phyloP scores from a whole-genome alignment of 441 rosid genomes.

The Populus hybrid region DNA sequence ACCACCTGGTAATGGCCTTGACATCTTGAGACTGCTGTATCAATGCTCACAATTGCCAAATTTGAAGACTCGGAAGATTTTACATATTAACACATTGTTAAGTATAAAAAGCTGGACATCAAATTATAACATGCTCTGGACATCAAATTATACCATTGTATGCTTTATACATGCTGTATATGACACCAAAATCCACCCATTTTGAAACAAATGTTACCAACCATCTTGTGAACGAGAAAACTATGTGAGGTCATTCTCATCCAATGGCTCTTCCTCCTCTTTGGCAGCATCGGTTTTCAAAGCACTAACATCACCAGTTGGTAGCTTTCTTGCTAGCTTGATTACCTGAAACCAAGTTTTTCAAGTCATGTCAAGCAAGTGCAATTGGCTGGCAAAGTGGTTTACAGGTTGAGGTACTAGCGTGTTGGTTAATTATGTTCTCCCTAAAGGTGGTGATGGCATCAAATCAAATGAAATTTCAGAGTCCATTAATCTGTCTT shows the following conservation, averaged over 20 bases:
- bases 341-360: conserved; percentile 55
- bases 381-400: not conserved
- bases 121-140: not conserved
- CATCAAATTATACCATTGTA: not conserved
- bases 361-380: conserved; percentile 1
- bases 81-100: not conserved
- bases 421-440: not conserved
- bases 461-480: not conserved
- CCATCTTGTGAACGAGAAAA: not conserved
- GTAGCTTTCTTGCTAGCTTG: conserved; percentile 86
- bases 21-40: not conserved
- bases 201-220: not conserved
- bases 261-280: conserved; percentile 50
- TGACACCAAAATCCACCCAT: conserved; percentile 11
- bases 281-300: conserved; percentile 34
- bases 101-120: not conserved
- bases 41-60: not conserved
- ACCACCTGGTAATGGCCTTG: not conserved
- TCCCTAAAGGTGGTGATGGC: not conserved
- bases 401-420: not conserved
- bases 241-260: conserved; percentile 86
- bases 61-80: not conserved
- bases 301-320: conserved; percentile 73
- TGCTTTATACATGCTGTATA: not conserved
- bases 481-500: not conserved